Conservation (phyloP, 164 flowering plant genomes). For the Nelumbo lutea region DNA sequence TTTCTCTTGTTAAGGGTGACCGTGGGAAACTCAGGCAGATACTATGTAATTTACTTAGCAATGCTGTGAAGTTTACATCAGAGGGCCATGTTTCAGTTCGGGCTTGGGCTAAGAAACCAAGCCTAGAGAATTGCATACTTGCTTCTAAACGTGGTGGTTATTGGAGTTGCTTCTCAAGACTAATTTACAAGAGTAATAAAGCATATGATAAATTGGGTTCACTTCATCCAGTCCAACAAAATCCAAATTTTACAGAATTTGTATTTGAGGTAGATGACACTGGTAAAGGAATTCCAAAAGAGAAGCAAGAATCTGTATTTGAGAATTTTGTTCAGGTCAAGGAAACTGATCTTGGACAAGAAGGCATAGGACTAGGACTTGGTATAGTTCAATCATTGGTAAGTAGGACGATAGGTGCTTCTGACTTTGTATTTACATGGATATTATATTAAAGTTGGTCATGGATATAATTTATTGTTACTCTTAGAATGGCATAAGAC, state of each 20-base stretch:
- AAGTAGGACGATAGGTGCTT: conserved; percentile 7
- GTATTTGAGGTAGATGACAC: conserved; percentile 77
- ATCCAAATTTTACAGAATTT: conserved; percentile 45
- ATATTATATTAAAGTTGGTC: not conserved
- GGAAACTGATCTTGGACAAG: conserved; percentile 45
- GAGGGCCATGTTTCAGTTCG: conserved; percentile 63
- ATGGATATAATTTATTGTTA: not conserved
- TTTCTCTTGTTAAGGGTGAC: conserved; percentile 61
- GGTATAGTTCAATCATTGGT: conserved; percentile 88
- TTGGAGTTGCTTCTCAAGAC: conserved; percentile 8
- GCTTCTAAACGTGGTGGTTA: conserved; percentile 10
- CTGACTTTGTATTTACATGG: not conserved
- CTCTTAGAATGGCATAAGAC: not conserved
- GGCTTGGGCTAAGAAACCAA: conserved; percentile 58
- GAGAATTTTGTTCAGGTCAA: conserved; percentile 87
- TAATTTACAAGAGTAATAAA: conserved; percentile 11
- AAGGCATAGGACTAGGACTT: conserved; percentile 88
- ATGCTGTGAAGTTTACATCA: conserved; percentile 81
- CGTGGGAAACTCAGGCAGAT: conserved; percentile 60
- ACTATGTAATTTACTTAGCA: conserved; percentile 65
- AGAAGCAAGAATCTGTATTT: conserved; percentile 58
- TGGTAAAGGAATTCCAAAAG: conserved; percentile 84
- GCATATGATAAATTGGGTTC: conserved; percentile 12
- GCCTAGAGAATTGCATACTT: conserved; percentile 22
- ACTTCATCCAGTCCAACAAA: conserved; percentile 11